Conservation (phyloP, 2,329 filamentous ascomycete species). For the Pseudogymnoascus sp. region DNA sequence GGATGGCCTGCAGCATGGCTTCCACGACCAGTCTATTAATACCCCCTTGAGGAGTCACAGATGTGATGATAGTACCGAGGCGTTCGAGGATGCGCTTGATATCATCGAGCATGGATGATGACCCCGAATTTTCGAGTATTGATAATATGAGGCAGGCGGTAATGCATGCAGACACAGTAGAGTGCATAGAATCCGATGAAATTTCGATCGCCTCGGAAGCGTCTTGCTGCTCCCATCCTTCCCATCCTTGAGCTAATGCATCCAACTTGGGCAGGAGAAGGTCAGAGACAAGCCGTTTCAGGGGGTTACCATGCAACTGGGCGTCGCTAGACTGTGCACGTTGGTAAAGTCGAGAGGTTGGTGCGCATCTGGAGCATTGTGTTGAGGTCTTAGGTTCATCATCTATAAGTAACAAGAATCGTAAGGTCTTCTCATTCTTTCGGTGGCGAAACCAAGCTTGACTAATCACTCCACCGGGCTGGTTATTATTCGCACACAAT, state of each 20-base stretch:
- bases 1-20: slow-evolving; percentile 21
- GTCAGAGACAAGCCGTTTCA: slow-evolving; percentile 26
- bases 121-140: slow-evolving; percentile 18
- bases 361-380: slow-evolving; percentile 20
- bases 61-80: slow-evolving; percentile 16
- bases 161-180: slow-evolving; percentile 24
- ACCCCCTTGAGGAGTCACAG: neutral
- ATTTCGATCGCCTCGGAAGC: slow-evolving; percentile 21
- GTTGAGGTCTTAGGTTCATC: neutral
- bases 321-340: neutral
- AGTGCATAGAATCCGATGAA: slow-evolving; percentile 25
- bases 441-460: slow-evolving; percentile 27
- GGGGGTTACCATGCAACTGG: slow-evolving; percentile 22
- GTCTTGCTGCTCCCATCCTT: slow-evolving; percentile 22
- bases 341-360: neutral
- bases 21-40: neutral
- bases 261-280: slow-evolving; percentile 24
- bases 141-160: slow-evolving; percentile 22
- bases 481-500: slow-evolving; percentile 7
- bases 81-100: slow-evolving; percentile 18
- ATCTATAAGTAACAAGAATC: slow-evolving; percentile 48
- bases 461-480: slow-evolving; percentile 24
- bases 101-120: slow-evolving; percentile 16
- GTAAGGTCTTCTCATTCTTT: slow-evolving; percentile 36
- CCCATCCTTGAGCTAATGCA: slow-evolving; percentile 24